A percentile compares a stretch with the other conserved stretches of the same genome.
phyloP scores from a whole-genome alignment of 2,329 filamentous ascomycete species.

The Pestalotiopsis sp. region DNA sequence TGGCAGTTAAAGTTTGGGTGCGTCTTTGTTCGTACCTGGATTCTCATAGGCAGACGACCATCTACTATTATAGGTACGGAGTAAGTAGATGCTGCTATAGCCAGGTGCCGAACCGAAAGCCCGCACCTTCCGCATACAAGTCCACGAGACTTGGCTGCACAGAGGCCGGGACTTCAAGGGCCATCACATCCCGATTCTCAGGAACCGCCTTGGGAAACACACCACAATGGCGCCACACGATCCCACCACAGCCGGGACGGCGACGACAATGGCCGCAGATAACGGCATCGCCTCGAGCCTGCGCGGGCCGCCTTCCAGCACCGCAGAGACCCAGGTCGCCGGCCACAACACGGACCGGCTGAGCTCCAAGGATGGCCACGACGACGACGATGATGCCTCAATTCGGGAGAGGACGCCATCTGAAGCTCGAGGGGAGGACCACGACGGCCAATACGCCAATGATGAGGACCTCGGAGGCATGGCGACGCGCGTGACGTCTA shows the following conservation, averaged over 20 bases:
- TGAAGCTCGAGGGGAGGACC: background rate
- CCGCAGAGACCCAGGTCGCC: background rate
- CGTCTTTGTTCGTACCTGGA: background rate
- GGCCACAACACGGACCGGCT: background rate
- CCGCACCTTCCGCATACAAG: background rate
- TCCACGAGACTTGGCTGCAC: background rate
- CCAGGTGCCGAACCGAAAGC: background rate
- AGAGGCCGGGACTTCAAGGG: background rate
- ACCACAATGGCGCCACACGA: background rate
- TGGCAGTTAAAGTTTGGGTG: background rate
- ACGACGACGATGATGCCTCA: background rate
- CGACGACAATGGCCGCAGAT: background rate
- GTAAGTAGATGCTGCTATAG: background rate
- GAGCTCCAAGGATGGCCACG: background rate
- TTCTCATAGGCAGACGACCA: background rate
- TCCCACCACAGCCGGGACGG: background rate
- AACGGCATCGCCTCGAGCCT: background rate
- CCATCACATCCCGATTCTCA: background rate
- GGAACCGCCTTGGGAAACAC: background rate
- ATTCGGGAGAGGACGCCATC: background rate
- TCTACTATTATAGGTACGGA: background rate
- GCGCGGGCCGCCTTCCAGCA: background rate
- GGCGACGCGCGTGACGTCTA: slow-evolving; percentile 3
- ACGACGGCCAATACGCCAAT: background rate
- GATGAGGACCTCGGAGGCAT: background rate